Evolutionary conservation across 306 rosid species (phyloP), one percentile per base, ranked within the genome.

Genomic region (Crotalaria pallida): DNA sequence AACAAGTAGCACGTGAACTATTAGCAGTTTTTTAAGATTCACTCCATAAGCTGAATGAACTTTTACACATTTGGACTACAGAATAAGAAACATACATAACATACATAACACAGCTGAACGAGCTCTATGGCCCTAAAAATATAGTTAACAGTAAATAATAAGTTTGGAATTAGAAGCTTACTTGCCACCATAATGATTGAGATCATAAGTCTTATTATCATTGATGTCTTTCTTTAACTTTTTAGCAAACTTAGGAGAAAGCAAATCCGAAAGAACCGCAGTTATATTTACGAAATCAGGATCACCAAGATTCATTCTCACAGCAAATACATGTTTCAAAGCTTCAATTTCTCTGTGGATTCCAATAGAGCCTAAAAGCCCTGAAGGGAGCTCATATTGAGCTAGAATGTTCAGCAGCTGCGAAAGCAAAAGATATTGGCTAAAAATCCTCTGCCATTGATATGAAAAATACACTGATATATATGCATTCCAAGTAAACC

Each of bases 221-320:
- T 84, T 31, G 55, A 93, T 88, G 70, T 78, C 81, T 47, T 82
- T 78, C 79, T 80, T 82, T 47, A 93, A 57, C 66, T 48, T 58
- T 79, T 74, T 0, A 51, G 98, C 96, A 81, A 90, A 87, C 78
- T 79, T 72, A 21, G 51, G 83, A 52, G 97, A 93, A 59, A 93
- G 94, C 90, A 90, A 88, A 69, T 93, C 89, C 33, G 88, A 80
- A 29, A 87, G 77, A 81, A 87, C 88, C 17, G 26, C 22, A 1
- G 97, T 74, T 60, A 84, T 56, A 62, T 93, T 80, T 18, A 82
- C 84, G 70, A 87, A 93, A 72, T 85, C 87, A 9, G 96, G 98
- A 69, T 93, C 97, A 0, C 97, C 98, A 4, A 93, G 94, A 75
- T 84, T 90, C 90, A 89, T 93, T 81, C 84, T 87, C 76, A 84